Evolutionary conservation across 495 filamentous ascomycete species (phyloP), one percentile per base, ranked within the genome.

Genomic region (Penicillium coffeae): DNA sequence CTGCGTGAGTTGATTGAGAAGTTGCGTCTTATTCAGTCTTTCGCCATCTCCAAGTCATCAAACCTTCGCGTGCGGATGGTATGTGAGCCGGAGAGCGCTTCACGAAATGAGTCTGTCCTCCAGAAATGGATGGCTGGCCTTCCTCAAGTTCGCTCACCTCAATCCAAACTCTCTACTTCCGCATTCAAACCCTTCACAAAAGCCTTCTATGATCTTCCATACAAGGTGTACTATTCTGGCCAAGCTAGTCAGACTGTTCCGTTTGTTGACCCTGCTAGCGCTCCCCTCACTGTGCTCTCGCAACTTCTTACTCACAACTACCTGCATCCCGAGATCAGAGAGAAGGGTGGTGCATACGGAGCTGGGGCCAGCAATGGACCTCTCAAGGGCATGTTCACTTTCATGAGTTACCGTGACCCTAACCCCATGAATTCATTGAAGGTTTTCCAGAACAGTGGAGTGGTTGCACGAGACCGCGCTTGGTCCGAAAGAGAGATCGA

Each of bases 251-350:
- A 88, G 20, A 96, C 93, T 2, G 85, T 90, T 1, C 87, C 91
- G 2, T 98, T 97, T 65, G 84, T 81, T 21, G 81, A 90, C 37
- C 59, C 80, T 0, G 77, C 85, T 21, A 80, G 84, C 14, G 88
- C 91, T 8, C 77, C 88, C 1, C 82, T 96, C 12, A 89, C 90
- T 51, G 84, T 97, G 21, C 81, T 98, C 19, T 84, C 91, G 13
- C 88, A 96, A 55, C 85, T 98, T 20, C 77, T 98, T n/a, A 97
- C 92, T 0, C 93, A 97, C 69, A 94, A 94, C 64, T 88, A 96
- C 58, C 78, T 98, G 9, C 93, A 97, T 64, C 94, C 94, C 59
- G 94, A 97, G 62, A 96, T 98, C 48, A 86, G 93, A 22, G 93
- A 98, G 68, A 98, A 98, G 66, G 93, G 93, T 8, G 93, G 93